These are phyloP conservation scores for Aspergillaceae sp. DNA, from an alignment of 2,329 filamentous ascomycete genomes.

Conservation along the genomic window DNA sequence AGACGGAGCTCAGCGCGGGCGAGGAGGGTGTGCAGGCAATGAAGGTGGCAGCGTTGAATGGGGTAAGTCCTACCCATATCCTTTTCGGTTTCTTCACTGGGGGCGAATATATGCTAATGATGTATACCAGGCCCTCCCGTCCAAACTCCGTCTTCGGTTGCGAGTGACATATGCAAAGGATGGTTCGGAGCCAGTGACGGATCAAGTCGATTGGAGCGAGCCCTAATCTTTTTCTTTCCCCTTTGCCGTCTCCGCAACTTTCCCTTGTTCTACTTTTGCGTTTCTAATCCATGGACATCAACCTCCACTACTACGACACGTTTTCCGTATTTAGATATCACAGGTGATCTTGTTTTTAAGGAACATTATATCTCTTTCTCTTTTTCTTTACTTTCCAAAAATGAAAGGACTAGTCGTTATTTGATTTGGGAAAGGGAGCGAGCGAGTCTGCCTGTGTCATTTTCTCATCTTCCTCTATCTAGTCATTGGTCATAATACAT, in stretches of 20 bases:
- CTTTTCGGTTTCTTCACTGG: too few relatives aligned
- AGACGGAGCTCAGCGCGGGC: slow-evolving; percentile 63
- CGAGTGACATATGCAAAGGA: slow-evolving; percentile 73
- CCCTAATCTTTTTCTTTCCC: slow-evolving; percentile 35
- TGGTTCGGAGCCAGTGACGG: slow-evolving; percentile 61
- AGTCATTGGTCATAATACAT: too few relatives aligned
- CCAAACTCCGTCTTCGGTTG: slow-evolving; percentile 68
- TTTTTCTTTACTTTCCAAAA: too few relatives aligned
- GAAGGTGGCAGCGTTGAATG: slow-evolving; percentile 75
- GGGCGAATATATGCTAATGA: slow-evolving; percentile 16
- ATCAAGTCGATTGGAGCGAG: slow-evolving; percentile 97
- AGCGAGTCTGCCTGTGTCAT: too few relatives aligned
- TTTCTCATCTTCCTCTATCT: too few relatives aligned
- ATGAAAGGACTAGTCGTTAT: too few relatives aligned
- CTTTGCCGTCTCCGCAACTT: background rate
- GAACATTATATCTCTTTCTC: background rate
- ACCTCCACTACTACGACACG: background rate
- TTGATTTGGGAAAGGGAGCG: too few relatives aligned
- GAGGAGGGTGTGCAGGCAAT: slow-evolving; percentile 84
- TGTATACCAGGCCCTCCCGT: slow-evolving; percentile 53
- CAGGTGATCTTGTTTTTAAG: background rate
- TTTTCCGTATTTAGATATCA: background rate
- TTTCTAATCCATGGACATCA: background rate
- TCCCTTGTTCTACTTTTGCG: background rate
- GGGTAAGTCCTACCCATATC: slow-evolving; percentile 56